phyloP scores from a whole-genome alignment of 2,329 filamentous ascomycete genomes.

The Boeremia lycopersici region DNA sequence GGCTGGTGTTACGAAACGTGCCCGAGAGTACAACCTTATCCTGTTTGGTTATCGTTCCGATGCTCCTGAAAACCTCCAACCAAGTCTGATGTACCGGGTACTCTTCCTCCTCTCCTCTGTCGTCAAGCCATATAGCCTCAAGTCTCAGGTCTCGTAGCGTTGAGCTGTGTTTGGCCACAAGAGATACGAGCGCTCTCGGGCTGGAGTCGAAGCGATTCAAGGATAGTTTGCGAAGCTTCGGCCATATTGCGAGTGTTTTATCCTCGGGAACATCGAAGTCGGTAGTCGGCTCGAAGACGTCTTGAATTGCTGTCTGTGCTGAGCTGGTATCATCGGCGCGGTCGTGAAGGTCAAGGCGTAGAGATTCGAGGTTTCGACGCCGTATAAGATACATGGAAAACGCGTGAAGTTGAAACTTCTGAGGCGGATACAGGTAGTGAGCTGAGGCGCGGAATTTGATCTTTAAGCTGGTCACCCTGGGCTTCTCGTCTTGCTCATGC shows the following conservation, averaged over 20 bases:
- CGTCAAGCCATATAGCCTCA: conserved; percentile 1
- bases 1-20: not conserved
- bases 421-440: too few relatives aligned
- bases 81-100: not conserved
- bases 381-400: too few relatives aligned
- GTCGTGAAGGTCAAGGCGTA: too few relatives aligned
- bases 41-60: not conserved
- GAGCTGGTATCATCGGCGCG: too few relatives aligned
- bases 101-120: not conserved
- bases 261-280: not conserved
- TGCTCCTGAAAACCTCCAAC: not conserved
- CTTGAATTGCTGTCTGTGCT: not conserved
- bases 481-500: too few relatives aligned
- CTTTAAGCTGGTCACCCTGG: too few relatives aligned
- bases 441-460: too few relatives aligned
- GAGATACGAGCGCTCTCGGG: not conserved
- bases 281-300: not conserved
- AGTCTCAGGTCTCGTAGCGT: conserved; percentile 20
- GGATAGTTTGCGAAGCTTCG: conserved; percentile 15
- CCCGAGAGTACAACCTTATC: not conserved
- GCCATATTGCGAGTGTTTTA: not conserved
- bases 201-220: conserved; percentile 12
- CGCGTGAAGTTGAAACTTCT: too few relatives aligned
- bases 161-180: conserved; percentile 12
- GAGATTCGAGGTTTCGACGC: too few relatives aligned